Evolutionary conservation across 345 rosid species (phyloP).

Genomic region (Psidium guajava): DNA sequence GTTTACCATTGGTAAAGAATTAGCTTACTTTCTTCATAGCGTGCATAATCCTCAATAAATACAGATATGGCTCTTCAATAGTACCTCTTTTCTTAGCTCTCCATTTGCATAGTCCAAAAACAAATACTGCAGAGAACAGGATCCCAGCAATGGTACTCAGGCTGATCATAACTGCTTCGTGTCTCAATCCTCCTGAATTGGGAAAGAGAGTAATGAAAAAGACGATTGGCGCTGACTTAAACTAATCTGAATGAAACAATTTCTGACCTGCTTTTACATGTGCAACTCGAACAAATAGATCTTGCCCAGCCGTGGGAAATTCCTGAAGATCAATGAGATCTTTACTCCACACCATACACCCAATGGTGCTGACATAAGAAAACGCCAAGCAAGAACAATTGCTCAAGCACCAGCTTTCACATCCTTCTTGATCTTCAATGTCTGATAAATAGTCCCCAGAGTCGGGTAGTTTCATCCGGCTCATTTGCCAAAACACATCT

Average conservation of each 20-base stretch:
- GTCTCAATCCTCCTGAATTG: neutral
- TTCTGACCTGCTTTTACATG: no score
- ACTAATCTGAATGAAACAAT: neutral
- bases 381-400: conserved; percentile 7
- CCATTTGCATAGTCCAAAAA: no score
- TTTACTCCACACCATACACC: neutral
- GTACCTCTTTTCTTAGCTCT: neutral
- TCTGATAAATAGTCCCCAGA: neutral
- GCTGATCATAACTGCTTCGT: neutral
- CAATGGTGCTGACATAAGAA: neutral
- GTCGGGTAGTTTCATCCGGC: neutral
- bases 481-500: neutral
- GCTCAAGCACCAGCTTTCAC: conserved; percentile 13
- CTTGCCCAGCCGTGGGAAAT: neutral
- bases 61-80: neutral
- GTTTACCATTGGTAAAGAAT: neutral
- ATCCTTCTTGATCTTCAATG: neutral
- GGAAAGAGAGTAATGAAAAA: neutral
- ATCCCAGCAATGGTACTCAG: no score
- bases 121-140: no score
- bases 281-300: conserved; percentile 1
- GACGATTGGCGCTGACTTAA: neutral
- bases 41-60: neutral
- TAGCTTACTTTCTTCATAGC: neutral
- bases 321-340: neutral